Evolutionary conservation across 2,329 filamentous ascomycete genomes (phyloP).

Genomic region (Metarhizium sp.): DNA sequence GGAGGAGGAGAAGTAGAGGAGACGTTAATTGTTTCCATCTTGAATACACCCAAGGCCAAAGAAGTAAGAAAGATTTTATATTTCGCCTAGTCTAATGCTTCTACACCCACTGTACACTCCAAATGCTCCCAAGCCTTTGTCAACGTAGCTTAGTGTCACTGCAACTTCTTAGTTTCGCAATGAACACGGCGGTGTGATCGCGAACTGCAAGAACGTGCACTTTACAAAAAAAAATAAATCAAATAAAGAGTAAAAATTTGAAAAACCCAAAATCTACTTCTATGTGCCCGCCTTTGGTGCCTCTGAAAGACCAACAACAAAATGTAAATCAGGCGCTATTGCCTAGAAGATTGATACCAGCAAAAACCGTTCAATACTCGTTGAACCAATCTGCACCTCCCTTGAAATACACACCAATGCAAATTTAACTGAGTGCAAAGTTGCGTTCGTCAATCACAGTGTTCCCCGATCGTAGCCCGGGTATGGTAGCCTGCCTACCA

Average conservation of each 20-base stretch:
- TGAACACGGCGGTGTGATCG: no score
- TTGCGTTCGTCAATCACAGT: constrained; percentile 30
- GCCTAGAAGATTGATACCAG: constrained; percentile 2
- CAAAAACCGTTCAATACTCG: neutral
- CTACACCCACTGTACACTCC: no score
- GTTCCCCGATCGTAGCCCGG: constrained; percentile 25
- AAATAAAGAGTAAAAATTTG: neutral
- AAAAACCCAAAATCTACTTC: constrained; percentile 4
- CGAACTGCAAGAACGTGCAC: no score
- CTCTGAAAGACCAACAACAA: neutral
- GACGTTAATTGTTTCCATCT: no score
- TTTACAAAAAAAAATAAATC: neutral
- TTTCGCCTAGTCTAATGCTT: no score
- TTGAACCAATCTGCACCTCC: neutral
- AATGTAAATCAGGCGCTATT: constrained; percentile 5
- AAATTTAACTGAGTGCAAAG: constrained; percentile 14
- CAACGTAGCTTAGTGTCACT: no score
- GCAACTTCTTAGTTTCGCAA: no score
- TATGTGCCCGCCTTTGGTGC: constrained; percentile 1
- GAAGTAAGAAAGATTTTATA: no score
- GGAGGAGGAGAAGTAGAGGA: no score
- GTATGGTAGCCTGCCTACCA: constrained; percentile 23
- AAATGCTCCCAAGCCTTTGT: no score
- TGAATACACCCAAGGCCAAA: no score
- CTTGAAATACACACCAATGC: neutral